Evolutionary conservation across 2,329 filamentous ascomycete genomes (phyloP), one percentile per base, ranked within the genome.

Genomic region (Ceratocystis alfenasii): DNA sequence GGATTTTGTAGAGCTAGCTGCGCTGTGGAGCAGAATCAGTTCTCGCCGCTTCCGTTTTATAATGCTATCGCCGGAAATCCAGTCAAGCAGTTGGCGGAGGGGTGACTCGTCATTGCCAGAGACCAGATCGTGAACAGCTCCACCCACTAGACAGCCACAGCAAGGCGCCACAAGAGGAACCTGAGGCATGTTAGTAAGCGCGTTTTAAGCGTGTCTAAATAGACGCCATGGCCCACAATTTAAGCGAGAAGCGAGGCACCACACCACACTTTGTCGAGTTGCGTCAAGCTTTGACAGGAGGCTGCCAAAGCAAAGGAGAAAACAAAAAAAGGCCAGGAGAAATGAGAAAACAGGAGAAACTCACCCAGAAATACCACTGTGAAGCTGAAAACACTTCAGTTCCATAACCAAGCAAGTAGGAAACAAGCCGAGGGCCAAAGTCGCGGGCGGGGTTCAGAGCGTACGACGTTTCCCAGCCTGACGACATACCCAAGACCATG

Each of bases 401-500:
- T 0, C 85, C 85, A 72, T 90, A 90, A 1, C 87, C 87, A 65
- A 89, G 71, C 71, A 85, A 81, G 71, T 85, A 87, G 0, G 82
- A 81, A 68, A 87, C 82, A 57, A 89, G 74, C 10, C 87, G 78
- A 7, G 87, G 87, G 0, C 86, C 85, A 72, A 90, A 88, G 69
- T 90, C 87, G 74, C 87, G 80, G 48, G 86, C 87, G 55, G 88
- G 74, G 71, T 90, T 90, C 69, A 89, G 88, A 12, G 87, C 87
- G 74, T 88, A 90, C 46, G 87, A 86, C 1, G 87, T 90, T 73
- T 90, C 83, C 86, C 85, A 89, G 5, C 88, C 87, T 70, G 88
- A 89, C 71, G 85, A 87, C 44, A 85, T 84, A n/a, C 86, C 87
- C 22, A 90, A 83, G 7, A 86, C 87, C 71, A 89, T 89, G 68